Evolutionary conservation across 2,329 filamentous ascomycete genomes (phyloP).

Genomic region (Trichoderma harzianum): DNA sequence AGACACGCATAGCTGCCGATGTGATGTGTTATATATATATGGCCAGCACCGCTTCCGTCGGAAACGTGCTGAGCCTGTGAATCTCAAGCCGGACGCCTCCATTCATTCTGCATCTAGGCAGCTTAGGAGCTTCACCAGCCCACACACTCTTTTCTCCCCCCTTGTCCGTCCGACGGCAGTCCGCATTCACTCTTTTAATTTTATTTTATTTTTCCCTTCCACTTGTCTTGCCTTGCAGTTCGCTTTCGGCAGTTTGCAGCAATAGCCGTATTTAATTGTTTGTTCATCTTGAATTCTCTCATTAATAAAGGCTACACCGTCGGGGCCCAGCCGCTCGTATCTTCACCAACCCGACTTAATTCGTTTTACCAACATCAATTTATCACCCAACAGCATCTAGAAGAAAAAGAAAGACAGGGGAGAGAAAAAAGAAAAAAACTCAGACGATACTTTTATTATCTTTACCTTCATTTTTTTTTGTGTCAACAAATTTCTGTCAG

Average conservation of each 20-base stretch:
- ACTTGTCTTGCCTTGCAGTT: not conserved
- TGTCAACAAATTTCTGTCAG: not conserved
- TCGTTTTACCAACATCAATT: not conserved
- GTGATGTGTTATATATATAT: constrained; percentile 9
- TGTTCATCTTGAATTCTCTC: not conserved
- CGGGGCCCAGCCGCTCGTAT: not conserved
- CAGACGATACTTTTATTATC: not conserved
- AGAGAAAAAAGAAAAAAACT: not conserved
- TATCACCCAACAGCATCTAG: constrained; percentile 1
- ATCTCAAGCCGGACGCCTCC: constrained; percentile 13
- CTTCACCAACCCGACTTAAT: not conserved
- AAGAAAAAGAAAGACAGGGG: not conserved
- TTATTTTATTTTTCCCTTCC: not conserved
- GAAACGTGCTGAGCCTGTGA: constrained; percentile 8
- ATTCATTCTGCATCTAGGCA: constrained; percentile 10
- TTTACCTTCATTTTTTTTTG: not conserved
- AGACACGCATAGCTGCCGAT: constrained; percentile 14
- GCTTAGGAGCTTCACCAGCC: not conserved
- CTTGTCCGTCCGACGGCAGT: not conserved
- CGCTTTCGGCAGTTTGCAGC: constrained; percentile 14
- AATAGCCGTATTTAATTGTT: not conserved
- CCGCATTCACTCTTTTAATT: not conserved
- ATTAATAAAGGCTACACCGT: not conserved
- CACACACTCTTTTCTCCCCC: constrained; percentile 3
- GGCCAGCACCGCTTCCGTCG: constrained; percentile 8